Evolutionary conservation across 2,329 filamentous ascomycete species (phyloP).

Genomic region (Neonectria hederae): DNA sequence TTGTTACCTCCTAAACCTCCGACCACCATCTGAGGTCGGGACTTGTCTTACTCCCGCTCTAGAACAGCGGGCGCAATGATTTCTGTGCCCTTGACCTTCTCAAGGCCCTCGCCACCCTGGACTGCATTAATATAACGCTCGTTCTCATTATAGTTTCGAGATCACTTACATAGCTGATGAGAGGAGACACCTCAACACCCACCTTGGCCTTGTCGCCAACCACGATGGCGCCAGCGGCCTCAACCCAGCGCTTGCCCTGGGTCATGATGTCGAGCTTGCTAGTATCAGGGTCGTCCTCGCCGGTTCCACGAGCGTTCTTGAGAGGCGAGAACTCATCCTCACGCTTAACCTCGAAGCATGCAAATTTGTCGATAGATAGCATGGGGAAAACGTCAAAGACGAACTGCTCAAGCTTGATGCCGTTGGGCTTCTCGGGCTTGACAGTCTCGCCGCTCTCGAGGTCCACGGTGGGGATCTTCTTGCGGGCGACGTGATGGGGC

Average conservation of each 20-base stretch:
- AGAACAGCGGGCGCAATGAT: conserved; percentile 64
- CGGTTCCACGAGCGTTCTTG: conserved; percentile 87
- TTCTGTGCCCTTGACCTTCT: conserved; percentile 62
- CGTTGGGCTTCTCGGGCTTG: conserved; percentile 95
- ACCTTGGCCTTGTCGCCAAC: conserved; percentile 69
- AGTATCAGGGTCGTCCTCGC: conserved; percentile 93
- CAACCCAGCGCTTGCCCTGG: conserved; percentile 87
- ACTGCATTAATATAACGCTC: conserved; percentile 16
- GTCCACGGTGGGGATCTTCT: conserved; percentile 95
- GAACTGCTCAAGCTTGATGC: conserved; percentile 99
- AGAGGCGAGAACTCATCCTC: conserved; percentile 98
- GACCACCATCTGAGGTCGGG: neutral
- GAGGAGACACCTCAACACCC: conserved; percentile 89
- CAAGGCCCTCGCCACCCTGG: conserved; percentile 71
- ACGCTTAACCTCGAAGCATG: conserved; percentile 92
- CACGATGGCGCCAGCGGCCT: conserved; percentile 80
- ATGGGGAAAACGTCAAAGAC: conserved; percentile 98
- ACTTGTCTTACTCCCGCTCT: conserved; percentile 52
- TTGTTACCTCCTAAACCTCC: neutral
- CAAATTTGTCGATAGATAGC: conserved; percentile 86
- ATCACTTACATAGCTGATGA: conserved; percentile 91
- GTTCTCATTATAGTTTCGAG: neutral
- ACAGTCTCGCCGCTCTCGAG: conserved; percentile 79
- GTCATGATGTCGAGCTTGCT: conserved; percentile 89
- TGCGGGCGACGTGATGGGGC: conserved; percentile 94